Conservation (phyloP, 257 asterid genomes). For the Solanum verrucosum region DNA sequence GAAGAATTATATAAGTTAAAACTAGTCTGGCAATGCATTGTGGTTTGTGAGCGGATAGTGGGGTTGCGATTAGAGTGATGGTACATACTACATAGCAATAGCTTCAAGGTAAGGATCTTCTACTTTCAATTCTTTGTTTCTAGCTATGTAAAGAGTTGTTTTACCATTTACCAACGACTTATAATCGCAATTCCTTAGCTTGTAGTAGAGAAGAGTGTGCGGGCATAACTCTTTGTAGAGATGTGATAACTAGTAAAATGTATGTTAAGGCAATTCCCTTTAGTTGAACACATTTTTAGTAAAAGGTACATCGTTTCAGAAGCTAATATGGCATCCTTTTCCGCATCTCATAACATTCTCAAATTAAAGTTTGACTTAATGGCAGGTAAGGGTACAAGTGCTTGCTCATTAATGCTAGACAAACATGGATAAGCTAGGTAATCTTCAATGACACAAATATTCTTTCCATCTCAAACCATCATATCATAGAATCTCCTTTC, state of each 20-base stretch:
- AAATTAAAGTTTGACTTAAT: background rate
- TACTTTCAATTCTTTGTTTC: background rate
- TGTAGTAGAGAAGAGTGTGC: background rate
- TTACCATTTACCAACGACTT: background rate
- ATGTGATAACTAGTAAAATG: background rate
- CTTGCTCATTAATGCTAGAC: background rate
- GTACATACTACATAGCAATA: background rate
- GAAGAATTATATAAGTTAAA: background rate
- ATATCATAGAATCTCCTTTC: background rate
- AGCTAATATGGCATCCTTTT: background rate
- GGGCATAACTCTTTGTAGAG: background rate
- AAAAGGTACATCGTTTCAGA: background rate
- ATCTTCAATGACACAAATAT: background rate
- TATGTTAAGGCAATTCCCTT: background rate
- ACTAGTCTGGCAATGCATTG: background rate
- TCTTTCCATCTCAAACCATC: background rate
- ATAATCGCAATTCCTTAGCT: no score
- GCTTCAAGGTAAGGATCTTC: background rate
- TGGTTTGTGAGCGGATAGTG: background rate
- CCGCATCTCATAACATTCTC: background rate
- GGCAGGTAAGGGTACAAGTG: background rate
- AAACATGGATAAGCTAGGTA: background rate
- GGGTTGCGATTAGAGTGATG: background rate
- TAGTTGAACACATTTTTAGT: background rate
- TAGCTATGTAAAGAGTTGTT: background rate